Conservation (phyloP, 2,329 filamentous ascomycete genomes). For the Exophiala phaeomuriformis region DNA sequence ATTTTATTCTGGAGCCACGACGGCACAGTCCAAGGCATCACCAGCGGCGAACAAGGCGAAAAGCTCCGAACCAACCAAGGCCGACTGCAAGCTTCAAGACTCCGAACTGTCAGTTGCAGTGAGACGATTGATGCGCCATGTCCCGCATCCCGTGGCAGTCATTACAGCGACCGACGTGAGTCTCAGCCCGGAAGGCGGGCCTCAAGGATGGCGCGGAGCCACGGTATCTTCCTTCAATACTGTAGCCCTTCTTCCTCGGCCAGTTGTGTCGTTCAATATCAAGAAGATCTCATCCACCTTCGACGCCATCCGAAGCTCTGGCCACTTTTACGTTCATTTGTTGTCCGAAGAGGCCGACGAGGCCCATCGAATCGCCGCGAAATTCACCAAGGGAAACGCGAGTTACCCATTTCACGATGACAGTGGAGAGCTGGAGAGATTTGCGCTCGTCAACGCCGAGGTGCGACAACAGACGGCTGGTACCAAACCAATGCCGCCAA, state of each 20-base stretch:
- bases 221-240: slow-evolving; percentile 57
- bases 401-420: slow-evolving; percentile 17
- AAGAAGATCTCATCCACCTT: slow-evolving; percentile 50
- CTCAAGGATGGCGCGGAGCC: slow-evolving; percentile 41
- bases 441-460: neutral
- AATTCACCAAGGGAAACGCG: slow-evolving; percentile 19
- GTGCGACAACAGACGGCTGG: neutral
- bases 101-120: slow-evolving; percentile 33
- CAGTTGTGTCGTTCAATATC: slow-evolving; percentile 57
- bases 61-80: neutral
- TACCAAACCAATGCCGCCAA: slow-evolving; percentile 2
- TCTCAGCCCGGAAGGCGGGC: slow-evolving; percentile 26
- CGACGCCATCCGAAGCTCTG: slow-evolving; percentile 43
- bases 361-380: slow-evolving; percentile 25
- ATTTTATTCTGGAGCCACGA: no score
- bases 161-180: slow-evolving; percentile 40
- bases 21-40: neutral
- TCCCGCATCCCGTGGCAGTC: slow-evolving; percentile 52
- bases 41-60: neutral
- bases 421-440: slow-evolving; percentile 12
- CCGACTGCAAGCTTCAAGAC: neutral
- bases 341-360: slow-evolving; percentile 31
- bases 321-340: slow-evolving; percentile 47
- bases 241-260: slow-evolving; percentile 48
- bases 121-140: slow-evolving; percentile 46